Conservation (phyloP, 108 stramenopile genomes). For the Pinguiococcus pyrenoidosus region DNA sequence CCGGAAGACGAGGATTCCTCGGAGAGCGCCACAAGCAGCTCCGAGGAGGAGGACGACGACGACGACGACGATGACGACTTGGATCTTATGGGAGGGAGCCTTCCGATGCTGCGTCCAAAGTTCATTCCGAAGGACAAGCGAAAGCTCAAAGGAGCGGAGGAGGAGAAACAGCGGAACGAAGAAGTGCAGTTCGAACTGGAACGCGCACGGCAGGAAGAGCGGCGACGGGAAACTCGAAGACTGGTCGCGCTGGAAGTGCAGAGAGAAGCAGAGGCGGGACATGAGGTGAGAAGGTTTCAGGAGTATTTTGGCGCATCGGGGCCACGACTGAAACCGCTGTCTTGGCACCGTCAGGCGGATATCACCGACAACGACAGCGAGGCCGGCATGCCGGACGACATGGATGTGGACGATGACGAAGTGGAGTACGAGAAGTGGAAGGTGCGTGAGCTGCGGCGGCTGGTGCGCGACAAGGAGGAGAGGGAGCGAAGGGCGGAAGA, state of each 20-base stretch:
- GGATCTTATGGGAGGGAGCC: too few species aligned
- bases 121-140: conserved; percentile 5
- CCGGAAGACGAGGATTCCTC: too few species aligned
- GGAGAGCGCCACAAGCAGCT: too few species aligned
- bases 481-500: conserved; percentile 34
- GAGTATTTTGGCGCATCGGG: too few species aligned
- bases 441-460: conserved; percentile 32
- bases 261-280: conserved; percentile 11
- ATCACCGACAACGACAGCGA: conserved; percentile 22
- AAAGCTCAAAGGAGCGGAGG: conserved; percentile 26
- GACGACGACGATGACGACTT: too few species aligned
- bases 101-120: too few species aligned
- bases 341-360: too few species aligned
- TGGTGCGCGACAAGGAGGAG: conserved; percentile 50
- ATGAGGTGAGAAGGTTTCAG: too few species aligned
- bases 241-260: conserved; percentile 11
- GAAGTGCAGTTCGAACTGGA: background rate
- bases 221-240: background rate
- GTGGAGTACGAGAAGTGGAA: conserved; percentile 43
- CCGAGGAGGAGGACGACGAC: too few species aligned
- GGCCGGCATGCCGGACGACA: conserved; percentile 30
- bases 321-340: too few species aligned
- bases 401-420: conserved; percentile 33
- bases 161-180: background rate
- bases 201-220: background rate